These are phyloP conservation scores for Syncephalis plumigaleata DNA, from an alignment of 371 early-diverging fungal species.

Conservation along the genomic window DNA sequence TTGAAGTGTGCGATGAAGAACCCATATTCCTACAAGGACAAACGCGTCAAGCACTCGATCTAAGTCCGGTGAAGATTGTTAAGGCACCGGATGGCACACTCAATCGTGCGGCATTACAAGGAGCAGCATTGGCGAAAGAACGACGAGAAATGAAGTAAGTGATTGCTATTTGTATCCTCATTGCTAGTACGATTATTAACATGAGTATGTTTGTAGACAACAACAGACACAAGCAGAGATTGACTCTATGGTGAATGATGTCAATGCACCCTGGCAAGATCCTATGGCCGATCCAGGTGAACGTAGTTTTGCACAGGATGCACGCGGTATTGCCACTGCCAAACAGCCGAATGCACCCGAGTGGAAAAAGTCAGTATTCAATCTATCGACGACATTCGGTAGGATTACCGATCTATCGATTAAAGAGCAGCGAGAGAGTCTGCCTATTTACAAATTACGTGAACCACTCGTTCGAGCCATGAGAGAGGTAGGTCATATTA, in stretches of 20 bases:
- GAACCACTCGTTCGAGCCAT: slow-evolving; percentile 65
- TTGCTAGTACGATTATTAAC: neutral
- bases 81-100: slow-evolving; percentile 93
- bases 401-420: slow-evolving; percentile 74
- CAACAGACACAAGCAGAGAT: slow-evolving; percentile 77
- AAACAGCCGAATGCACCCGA: slow-evolving; percentile 66
- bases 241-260: slow-evolving; percentile 77
- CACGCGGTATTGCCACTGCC: slow-evolving; percentile 33
- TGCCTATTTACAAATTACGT: slow-evolving; percentile 82
- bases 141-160: slow-evolving; percentile 58
- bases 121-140: slow-evolving; percentile 85
- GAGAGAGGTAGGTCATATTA: slow-evolving; percentile 14
- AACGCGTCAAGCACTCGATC: slow-evolving; percentile 59
- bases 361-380: slow-evolving; percentile 82
- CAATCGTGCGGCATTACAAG: slow-evolving; percentile 87
- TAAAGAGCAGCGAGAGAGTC: slow-evolving; percentile 78
- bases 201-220: slow-evolving; percentile 18
- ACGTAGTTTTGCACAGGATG: slow-evolving; percentile 78
- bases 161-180: neutral
- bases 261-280: slow-evolving; percentile 83
- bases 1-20: slow-evolving; percentile 90
- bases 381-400: slow-evolving; percentile 81
- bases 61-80: slow-evolving; percentile 91
- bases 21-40: slow-evolving; percentile 90
- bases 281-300: slow-evolving; percentile 85